Conservation (phyloP, 2,329 filamentous ascomycete species). For the Cercospora sp. region DNA sequence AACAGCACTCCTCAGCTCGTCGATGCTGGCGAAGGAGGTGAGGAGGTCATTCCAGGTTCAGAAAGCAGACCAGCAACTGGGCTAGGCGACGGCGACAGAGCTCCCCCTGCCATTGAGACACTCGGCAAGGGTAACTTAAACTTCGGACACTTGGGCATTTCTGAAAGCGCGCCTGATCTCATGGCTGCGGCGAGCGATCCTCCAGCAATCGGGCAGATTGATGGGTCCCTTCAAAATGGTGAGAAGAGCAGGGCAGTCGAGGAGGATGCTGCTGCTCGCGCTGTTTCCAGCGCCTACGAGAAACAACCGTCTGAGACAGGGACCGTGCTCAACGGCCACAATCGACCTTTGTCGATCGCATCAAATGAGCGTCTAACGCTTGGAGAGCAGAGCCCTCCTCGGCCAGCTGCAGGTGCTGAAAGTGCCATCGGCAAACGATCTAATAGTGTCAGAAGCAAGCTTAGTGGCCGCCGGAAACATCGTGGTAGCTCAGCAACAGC, state of each 20-base stretch:
- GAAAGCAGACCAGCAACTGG: constrained; percentile 37
- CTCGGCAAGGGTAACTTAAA: constrained; percentile 86
- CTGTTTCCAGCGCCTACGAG: constrained; percentile 62
- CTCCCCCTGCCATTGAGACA: constrained; percentile 78
- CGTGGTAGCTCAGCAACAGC: constrained; percentile 74
- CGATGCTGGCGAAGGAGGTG: constrained; percentile 35
- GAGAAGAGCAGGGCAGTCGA: constrained; percentile 59
- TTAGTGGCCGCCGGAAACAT: constrained; percentile 63
- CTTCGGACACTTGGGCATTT: constrained; percentile 82
- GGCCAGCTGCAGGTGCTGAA: constrained; percentile 58
- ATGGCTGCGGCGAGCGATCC: constrained; percentile 51
- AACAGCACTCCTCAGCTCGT: constrained; percentile 26
- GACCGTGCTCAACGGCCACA: constrained; percentile 38
- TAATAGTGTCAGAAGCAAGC: constrained; percentile 55
- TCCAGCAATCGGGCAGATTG: constrained; percentile 4
- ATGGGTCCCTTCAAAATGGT: constrained; percentile 42
- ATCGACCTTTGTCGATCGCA: constrained; percentile 43
- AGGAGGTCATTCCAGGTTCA: constrained; percentile 45
- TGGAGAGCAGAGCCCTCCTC: constrained; percentile 65
- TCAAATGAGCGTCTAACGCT: constrained; percentile 41
- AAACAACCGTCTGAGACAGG: constrained; percentile 40
- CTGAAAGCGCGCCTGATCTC: constrained; percentile 58
- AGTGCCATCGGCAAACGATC: constrained; percentile 57
- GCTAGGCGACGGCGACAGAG: constrained; percentile 56
- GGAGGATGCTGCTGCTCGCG: constrained; percentile 59